Percentiles rank a stretch among this genome's conserved stretches.
phyloP scores from a whole-genome alignment of 2,329 filamentous ascomycete species.

The Ophiostoma ulmi region DNA sequence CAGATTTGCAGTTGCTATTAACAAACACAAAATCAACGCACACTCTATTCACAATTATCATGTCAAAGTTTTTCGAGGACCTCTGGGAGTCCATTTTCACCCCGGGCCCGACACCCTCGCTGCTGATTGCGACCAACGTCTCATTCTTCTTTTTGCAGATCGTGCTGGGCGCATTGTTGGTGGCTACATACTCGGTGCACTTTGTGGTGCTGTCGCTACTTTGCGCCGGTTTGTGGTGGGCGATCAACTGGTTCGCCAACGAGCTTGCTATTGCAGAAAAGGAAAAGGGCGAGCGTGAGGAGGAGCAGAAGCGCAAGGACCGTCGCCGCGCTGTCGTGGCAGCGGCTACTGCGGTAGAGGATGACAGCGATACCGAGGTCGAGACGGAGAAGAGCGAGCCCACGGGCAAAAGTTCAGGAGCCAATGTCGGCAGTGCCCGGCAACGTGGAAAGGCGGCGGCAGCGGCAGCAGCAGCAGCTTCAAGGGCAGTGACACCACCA shows the following conservation, averaged over 20 bases:
- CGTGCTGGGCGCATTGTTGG: constrained; percentile 67
- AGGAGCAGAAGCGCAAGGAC: constrained; percentile 30
- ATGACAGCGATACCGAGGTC: constrained; percentile 38
- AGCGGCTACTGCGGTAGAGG: constrained; percentile 33
- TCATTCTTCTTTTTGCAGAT: constrained; percentile 82
- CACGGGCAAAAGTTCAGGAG: constrained; percentile 27
- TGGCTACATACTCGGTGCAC: constrained; percentile 82
- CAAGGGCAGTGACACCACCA: background rate
- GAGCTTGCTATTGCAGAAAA: constrained; percentile 51
- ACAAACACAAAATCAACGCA: background rate
- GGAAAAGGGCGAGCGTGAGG: constrained; percentile 34
- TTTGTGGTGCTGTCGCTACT: constrained; percentile 77
- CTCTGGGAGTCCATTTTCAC: constrained; percentile 93
- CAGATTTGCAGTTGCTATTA: background rate
- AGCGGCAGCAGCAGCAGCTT: background rate
- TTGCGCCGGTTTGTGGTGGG: constrained; percentile 79
- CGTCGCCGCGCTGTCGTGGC: constrained; percentile 25
- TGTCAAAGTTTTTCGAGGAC: constrained; percentile 62
- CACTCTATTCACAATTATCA: constrained; percentile 31
- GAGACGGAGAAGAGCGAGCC: constrained; percentile 45
- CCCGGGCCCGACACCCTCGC: constrained; percentile 79
- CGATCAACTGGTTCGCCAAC: constrained; percentile 92
- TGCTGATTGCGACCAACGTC: constrained; percentile 83
- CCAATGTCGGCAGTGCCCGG: constrained; percentile 27
- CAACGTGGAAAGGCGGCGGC: constrained; percentile 16